phyloP scores from a whole-genome alignment of 805 yeast genomes.

The Wickerhamomyces bovis region DNA sequence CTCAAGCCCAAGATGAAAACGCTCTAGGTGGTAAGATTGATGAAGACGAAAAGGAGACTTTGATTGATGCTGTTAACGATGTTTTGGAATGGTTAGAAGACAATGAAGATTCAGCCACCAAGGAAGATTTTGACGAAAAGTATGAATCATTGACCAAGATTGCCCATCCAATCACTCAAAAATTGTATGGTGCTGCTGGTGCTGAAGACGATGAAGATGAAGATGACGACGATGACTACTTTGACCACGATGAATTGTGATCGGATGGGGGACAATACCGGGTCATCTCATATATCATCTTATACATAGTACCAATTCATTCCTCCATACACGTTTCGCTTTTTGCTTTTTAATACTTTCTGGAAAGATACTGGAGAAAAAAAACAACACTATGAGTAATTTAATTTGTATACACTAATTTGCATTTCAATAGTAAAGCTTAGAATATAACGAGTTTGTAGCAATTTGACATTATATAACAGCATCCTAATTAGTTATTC shows the following conservation, averaged over 20 bases:
- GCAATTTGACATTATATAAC: not conserved
- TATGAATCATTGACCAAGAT: constrained; percentile 72
- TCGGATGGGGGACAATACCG: not conserved
- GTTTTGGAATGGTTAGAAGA: constrained; percentile 85
- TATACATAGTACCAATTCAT: not conserved
- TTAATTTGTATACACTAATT: not conserved
- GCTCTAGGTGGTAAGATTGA: constrained; percentile 74
- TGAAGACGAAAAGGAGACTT: constrained; percentile 86
- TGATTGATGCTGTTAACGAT: constrained; percentile 83
- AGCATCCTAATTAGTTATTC: not conserved
- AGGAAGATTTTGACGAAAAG: constrained; percentile 92
- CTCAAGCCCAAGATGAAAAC: constrained; percentile 49
- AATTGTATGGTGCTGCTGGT: constrained; percentile 61
- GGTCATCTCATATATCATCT: no score
- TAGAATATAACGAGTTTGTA: not conserved
- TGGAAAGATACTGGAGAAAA: not conserved
- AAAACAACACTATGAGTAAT: no score
- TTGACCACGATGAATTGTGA: constrained; percentile 67
- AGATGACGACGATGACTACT: constrained; percentile 52
- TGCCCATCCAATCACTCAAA: constrained; percentile 90
- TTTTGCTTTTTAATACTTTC: not conserved
- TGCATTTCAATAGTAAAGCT: not conserved
- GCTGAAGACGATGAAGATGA: constrained; percentile 41
- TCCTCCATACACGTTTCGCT: not conserved
- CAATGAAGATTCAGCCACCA: constrained; percentile 76